Evolutionary conservation across 495 filamentous ascomycete species (phyloP), one percentile per base, ranked within the genome.

Genomic region (Glarea lozoyensis): DNA sequence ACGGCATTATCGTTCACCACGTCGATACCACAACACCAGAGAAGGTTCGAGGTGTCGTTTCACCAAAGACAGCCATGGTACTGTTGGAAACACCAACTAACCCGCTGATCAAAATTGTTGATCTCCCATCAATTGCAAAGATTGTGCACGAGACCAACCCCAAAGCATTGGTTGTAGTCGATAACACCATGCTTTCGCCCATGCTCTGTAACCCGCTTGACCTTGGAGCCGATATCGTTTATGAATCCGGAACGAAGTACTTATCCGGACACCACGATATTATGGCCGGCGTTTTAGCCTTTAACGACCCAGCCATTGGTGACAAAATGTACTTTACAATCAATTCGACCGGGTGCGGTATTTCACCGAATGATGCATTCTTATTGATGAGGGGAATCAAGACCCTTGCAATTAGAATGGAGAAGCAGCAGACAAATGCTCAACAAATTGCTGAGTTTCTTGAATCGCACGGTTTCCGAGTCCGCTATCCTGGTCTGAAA

Each of bases 151-250:
- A 78, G 40, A 79, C 74, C 6, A 94, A 90, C 59, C 70, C 79
- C n/a, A 76, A 71, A 48, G 81, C 81, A n/a, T 63, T 96, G 25
- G 88, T 98, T 11, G 75, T 83, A 6, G 90, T 96, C 20, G 92
- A 98, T 64, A 98, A 98, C 68, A 96, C 92, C 35, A 98, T 98
- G 92, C 82, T 98, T 52, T 94, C 87, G 0, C 92, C 92, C 9
- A 77, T 93, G 58, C 80, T 97, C 12, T 79, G 77, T 47, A 96
- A 92, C 63, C 92, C 92, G 9, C 76, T 97, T 4, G 89, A 95
- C 30, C 70, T 97, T 16, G 92, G 93, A 25, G 88, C 92, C 2
- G 92, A 98, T 57, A 85, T 97, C 49, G 86, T 93, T 16, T 98
- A 97, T 64, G 92, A 98, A 70, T 88, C 82, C 39, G 92, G 92